Conservation (phyloP, 371 early-diverging fungal species). For the Mortierella sp. region DNA sequence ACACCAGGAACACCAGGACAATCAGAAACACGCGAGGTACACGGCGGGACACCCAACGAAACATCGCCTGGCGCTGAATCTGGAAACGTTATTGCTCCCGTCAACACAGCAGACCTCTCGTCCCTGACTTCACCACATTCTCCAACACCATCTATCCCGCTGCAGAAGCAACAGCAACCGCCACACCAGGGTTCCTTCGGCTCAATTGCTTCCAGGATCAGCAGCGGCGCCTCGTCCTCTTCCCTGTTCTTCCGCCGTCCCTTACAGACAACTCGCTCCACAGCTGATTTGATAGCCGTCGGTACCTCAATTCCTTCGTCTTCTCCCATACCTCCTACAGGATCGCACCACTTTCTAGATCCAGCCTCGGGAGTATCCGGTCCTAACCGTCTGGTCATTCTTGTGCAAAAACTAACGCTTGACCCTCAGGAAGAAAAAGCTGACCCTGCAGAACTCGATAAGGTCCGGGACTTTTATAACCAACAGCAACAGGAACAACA, state of each 20-base stretch:
- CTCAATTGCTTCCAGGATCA: conserved; percentile 40
- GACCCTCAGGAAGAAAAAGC: conserved; percentile 39
- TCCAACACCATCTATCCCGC: conserved; percentile 4
- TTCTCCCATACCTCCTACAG: not conserved
- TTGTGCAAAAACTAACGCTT: conserved; percentile 42
- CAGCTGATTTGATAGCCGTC: conserved; percentile 17
- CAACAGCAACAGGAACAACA: conserved; percentile 4
- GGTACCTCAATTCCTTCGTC: not conserved
- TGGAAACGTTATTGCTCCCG: not conserved
- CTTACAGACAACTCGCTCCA: conserved; percentile 1
- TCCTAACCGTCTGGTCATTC: conserved; percentile 9
- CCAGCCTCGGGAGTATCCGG: not conserved
- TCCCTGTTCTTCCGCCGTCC: conserved; percentile 46
- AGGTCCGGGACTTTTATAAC: conserved; percentile 25
- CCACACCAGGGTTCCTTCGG: conserved; percentile 22
- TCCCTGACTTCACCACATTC: conserved; percentile 19
- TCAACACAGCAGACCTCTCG: not conserved
- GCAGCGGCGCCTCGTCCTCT: conserved; percentile 30
- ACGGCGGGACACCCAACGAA: not conserved
- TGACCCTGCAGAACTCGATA: conserved; percentile 25
- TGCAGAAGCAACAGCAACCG: not conserved
- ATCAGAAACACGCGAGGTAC: not conserved
- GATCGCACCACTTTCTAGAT: not conserved
- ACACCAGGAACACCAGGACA: not conserved
- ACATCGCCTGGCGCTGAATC: not conserved